A percentile compares a stretch with the other conserved stretches of the same genome.
Evolutionary conservation across 345 rosid species (phyloP).

Genomic region (Erysimum cheiranthoides): DNA sequence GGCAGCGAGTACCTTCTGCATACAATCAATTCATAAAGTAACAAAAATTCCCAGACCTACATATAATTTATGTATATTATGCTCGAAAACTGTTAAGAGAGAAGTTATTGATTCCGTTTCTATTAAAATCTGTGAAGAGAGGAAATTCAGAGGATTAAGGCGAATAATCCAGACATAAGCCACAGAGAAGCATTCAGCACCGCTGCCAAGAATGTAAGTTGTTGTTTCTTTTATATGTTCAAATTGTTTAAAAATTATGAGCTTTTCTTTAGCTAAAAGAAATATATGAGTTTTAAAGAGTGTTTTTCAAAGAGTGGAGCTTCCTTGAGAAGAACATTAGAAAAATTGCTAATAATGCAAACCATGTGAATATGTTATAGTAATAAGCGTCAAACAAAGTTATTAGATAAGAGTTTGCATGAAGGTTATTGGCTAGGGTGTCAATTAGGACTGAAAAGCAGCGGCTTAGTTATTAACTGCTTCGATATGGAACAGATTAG

Average conservation of each 20-base stretch:
- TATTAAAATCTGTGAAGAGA: constrained; percentile 54
- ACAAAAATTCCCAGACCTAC: not conserved
- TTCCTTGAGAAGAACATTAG: not conserved
- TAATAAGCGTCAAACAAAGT: not conserved
- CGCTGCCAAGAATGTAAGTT: constrained; percentile 94
- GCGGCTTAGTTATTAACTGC: no score
- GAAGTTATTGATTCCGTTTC: not conserved
- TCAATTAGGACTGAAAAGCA: no score
- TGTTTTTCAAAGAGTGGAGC: not conserved
- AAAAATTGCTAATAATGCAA: not conserved
- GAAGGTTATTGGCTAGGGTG: not conserved
- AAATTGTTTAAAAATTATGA: not conserved
- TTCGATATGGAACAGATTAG: no score
- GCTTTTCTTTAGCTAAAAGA: not conserved
- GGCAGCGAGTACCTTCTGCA: constrained; percentile 98
- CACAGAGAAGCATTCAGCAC: constrained; percentile 99
- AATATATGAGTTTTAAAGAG: not conserved
- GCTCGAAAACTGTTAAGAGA: not conserved
- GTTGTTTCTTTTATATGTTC: not conserved
- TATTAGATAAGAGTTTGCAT: not conserved
- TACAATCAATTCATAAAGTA: constrained; percentile 98
- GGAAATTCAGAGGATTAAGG: constrained; percentile 99
- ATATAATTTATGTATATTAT: not conserved
- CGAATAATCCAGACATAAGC: constrained; percentile 92
- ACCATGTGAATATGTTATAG: not conserved